A percentile compares a stretch with the other conserved stretches of the same genome.
Conservation (phyloP, 2,329 filamentous ascomycete genomes). For the Trichoderma sp. region DNA sequence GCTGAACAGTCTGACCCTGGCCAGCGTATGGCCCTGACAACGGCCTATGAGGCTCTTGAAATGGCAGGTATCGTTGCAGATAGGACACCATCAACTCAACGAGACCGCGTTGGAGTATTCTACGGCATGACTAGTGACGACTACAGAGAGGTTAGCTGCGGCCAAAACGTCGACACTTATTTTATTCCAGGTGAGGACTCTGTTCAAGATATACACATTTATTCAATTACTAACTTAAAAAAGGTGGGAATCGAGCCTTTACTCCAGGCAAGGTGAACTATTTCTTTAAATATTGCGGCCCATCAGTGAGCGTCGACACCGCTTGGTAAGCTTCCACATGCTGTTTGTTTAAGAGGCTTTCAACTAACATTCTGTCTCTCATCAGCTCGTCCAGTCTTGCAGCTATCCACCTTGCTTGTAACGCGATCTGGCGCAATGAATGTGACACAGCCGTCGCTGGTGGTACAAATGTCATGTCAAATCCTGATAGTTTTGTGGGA, state of each 20-base stretch:
- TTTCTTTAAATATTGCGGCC: conserved; percentile 76
- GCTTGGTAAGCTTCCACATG: conserved; percentile 49
- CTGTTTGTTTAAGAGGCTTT: no score
- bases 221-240: background rate
- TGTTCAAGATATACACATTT: background rate
- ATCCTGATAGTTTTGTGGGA: conserved; percentile 78
- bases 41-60: conserved; percentile 80
- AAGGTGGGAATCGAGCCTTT: conserved; percentile 53
- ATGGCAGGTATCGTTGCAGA: conserved; percentile 38
- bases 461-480: conserved; percentile 78
- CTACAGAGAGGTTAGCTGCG: conserved; percentile 76
- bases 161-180: conserved; percentile 65
- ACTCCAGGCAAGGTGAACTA: conserved; percentile 70
- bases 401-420: conserved; percentile 52
- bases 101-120: conserved; percentile 66
- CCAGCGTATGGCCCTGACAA: conserved; percentile 72
- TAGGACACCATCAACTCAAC: conserved; percentile 54
- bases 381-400: conserved; percentile 71
- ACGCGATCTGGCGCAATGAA: conserved; percentile 60
- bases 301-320: conserved; percentile 70
- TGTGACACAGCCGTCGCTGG: conserved; percentile 82
- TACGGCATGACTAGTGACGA: conserved; percentile 79
- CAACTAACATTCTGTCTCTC: background rate
- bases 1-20: conserved; percentile 76
- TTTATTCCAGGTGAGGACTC: conserved; percentile 48